phyloP scores from a whole-genome alignment of 1,284 basidiomycete species.

The Apiotrichum mycotoxinovorans region DNA sequence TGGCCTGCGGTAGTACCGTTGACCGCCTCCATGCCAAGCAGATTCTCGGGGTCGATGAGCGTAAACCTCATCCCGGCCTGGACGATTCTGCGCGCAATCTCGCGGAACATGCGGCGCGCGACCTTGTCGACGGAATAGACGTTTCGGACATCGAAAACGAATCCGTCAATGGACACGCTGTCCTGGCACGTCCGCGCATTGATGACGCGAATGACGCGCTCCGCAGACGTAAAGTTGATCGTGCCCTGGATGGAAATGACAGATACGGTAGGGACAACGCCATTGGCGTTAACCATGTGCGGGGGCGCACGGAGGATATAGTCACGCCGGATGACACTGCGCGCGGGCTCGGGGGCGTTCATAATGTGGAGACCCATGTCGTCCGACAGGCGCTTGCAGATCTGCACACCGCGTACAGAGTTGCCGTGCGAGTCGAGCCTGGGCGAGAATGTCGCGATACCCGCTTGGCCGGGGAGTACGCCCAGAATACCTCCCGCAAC shows the following conservation, averaged over 20 bases:
- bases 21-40: slow-evolving; percentile 6
- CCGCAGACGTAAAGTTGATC: slow-evolving; percentile 18
- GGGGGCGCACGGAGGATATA: slow-evolving; percentile 13
- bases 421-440: slow-evolving; percentile 16
- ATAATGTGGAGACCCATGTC: slow-evolving; percentile 25
- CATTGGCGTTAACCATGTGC: not conserved
- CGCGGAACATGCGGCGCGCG: slow-evolving; percentile 15
- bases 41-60: slow-evolving; percentile 16
- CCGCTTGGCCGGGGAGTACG: slow-evolving; percentile 16
- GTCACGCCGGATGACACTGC: slow-evolving; percentile 16
- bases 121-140: slow-evolving; percentile 15
- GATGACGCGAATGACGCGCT: slow-evolving; percentile 18
- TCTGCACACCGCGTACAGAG: slow-evolving; percentile 13
- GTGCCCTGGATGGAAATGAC: slow-evolving; percentile 18
- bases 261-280: not conserved
- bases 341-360: slow-evolving; percentile 16
- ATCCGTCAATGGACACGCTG: not conserved
- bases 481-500: slow-evolving; percentile 20
- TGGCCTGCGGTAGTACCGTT: too few species aligned
- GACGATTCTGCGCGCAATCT: slow-evolving; percentile 10
- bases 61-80: slow-evolving; percentile 1
- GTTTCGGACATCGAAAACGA: slow-evolving; percentile 15
- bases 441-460: slow-evolving; percentile 18
- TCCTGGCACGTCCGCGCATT: not conserved
- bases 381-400: slow-evolving; percentile 17